Percentiles rank a stretch among this genome's conserved stretches.
Evolutionary conservation across 345 rosid genomes (phyloP).

Genomic region (Microcos paniculata): DNA sequence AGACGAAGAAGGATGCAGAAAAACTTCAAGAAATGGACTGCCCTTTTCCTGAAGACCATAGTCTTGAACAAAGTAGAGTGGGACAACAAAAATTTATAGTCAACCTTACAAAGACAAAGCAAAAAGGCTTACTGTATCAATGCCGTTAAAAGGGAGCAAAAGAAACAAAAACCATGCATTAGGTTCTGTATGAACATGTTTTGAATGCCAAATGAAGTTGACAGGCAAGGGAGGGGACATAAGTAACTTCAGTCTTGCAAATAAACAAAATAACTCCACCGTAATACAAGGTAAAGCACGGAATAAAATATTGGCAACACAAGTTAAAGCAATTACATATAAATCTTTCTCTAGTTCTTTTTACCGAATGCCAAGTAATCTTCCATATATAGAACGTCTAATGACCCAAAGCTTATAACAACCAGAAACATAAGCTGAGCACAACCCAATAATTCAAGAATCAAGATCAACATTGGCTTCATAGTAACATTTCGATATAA

Average conservation of each 20-base stretch:
- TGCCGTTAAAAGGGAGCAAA: background rate
- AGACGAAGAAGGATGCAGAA: background rate
- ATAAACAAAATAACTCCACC: background rate
- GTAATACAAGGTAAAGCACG: background rate
- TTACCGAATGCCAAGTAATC: background rate
- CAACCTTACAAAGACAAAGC: background rate
- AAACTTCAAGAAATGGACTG: background rate
- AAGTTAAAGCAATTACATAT: background rate
- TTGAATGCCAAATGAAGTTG: background rate
- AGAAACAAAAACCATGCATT: background rate
- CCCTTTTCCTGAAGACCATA: background rate
- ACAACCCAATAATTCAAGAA: background rate
- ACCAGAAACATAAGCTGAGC: background rate
- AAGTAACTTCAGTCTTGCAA: background rate
- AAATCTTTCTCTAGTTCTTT: background rate
- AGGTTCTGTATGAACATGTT: background rate
- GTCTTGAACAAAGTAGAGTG: background rate
- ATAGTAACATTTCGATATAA: background rate
- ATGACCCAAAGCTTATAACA: background rate
- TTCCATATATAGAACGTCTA: background rate
- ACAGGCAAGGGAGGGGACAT: background rate
- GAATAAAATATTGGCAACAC: background rate
- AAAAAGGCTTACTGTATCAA: background rate
- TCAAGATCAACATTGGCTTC: background rate
- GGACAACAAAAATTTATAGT: background rate